These are phyloP conservation scores for Xylaria curta DNA, from an alignment of 495 filamentous ascomycete species.

Conservation along the genomic window DNA sequence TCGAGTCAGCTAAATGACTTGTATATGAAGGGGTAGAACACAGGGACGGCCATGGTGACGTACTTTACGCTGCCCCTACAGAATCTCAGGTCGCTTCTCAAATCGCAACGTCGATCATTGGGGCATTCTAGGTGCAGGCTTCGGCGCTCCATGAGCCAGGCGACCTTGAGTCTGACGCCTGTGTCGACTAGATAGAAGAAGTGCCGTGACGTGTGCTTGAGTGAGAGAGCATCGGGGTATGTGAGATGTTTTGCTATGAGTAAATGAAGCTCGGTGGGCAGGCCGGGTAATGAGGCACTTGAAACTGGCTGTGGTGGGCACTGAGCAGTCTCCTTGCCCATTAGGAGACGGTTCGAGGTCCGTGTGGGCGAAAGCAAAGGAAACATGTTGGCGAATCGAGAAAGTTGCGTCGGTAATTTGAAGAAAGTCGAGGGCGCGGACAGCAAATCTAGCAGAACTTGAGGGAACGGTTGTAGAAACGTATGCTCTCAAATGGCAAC, in stretches of 20 bases:
- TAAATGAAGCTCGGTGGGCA: conserved; percentile 70
- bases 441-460: neutral
- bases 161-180: conserved; percentile 67
- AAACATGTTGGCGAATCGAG: neutral
- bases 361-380: neutral
- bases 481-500: too few species aligned
- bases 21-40: neutral
- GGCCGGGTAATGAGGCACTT: conserved; percentile 26
- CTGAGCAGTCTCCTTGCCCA: neutral
- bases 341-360: neutral
- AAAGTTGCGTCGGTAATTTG: neutral
- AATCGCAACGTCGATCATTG: conserved; percentile 53
- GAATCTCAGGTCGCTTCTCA: conserved; percentile 59
- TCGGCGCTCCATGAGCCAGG: conserved; percentile 69
- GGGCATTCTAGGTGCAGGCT: conserved; percentile 59
- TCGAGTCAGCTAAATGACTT: conserved; percentile 1
- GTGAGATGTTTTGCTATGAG: conserved; percentile 57
- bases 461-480: neutral
- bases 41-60: neutral
- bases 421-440: neutral
- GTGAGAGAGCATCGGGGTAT: conserved; percentile 63
- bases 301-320: neutral
- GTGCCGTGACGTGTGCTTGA: conserved; percentile 68
- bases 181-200: conserved; percentile 71
- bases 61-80: conserved; percentile 60